phyloP scores from a whole-genome alignment of 805 yeast species.

The Candida fluviatilis region DNA sequence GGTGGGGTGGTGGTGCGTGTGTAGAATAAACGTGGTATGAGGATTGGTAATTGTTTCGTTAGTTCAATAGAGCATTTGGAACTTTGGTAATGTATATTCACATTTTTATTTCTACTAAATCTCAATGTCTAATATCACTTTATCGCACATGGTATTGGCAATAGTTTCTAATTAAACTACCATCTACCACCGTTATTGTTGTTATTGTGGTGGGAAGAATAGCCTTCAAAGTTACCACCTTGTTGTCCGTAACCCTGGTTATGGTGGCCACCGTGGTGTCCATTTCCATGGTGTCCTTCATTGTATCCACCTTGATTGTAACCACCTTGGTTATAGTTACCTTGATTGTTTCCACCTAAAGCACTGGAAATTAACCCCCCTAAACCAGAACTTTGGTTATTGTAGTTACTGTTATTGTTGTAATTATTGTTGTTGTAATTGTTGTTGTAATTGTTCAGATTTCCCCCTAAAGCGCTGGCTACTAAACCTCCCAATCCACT shows the following conservation, averaged over 20 bases:
- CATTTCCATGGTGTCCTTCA: conserved; percentile 2
- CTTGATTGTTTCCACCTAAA: conserved; percentile 10
- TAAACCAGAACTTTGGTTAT: conserved; percentile 6
- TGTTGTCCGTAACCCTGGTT: not conserved
- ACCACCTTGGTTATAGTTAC: conserved; percentile 1
- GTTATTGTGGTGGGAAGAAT: conserved; percentile 1
- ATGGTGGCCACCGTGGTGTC: not conserved
- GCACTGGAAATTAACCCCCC: conserved; percentile 12
- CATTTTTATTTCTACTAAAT: too few relatives aligned
- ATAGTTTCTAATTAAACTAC: too few relatives aligned
- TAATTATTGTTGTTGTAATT: not conserved
- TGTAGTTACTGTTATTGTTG: not conserved
- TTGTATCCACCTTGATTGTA: not conserved
- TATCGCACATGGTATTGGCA: too few relatives aligned
- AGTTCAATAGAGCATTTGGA: too few relatives aligned
- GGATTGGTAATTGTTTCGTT: too few relatives aligned
- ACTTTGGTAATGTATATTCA: too few relatives aligned
- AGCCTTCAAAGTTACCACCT: conserved; percentile 2
- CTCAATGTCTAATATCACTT: too few relatives aligned
- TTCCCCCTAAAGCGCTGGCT: conserved; percentile 5
- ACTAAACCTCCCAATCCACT: conserved; percentile 4
- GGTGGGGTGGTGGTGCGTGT: too few relatives aligned
- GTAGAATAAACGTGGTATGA: too few relatives aligned
- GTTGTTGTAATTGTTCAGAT: not conserved
- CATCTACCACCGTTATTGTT: not conserved